Conservation (phyloP, 2,329 filamentous ascomycete genomes). For the Harringtonia aguacate region DNA sequence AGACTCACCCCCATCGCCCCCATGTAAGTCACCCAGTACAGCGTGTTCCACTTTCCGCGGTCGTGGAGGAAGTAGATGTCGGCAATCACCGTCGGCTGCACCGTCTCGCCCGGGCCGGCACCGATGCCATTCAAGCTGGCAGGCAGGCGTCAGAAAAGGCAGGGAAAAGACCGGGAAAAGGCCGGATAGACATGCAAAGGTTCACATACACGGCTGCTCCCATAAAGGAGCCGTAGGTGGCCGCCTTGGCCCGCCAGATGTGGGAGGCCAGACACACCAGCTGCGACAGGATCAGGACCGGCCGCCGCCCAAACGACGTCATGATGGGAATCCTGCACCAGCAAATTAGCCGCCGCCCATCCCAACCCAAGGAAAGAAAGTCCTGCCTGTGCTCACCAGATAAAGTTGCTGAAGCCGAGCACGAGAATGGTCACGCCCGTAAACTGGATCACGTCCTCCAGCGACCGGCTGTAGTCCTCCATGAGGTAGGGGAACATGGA, state of each 20-base stretch:
- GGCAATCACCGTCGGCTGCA: slow-evolving; percentile 51
- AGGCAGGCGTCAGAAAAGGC: not conserved
- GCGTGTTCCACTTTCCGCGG: slow-evolving; percentile 40
- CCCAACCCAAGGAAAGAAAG: not conserved
- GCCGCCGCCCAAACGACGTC: slow-evolving; percentile 34
- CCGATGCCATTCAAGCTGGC: slow-evolving; percentile 45
- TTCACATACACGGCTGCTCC: slow-evolving; percentile 36
- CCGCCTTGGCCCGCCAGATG: slow-evolving; percentile 44
- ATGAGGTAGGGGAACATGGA: slow-evolving; percentile 51
- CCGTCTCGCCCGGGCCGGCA: slow-evolving; percentile 51
- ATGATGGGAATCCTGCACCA: slow-evolving; percentile 29
- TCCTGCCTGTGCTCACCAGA: too few species aligned
- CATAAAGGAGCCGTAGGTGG: slow-evolving; percentile 51
- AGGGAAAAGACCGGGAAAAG: too few species aligned
- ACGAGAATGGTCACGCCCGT: slow-evolving; percentile 35
- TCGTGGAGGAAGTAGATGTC: slow-evolving; percentile 57
- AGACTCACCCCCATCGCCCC: slow-evolving; percentile 7
- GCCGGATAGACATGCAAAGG: too few species aligned
- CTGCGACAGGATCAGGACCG: slow-evolving; percentile 32
- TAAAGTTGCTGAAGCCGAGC: slow-evolving; percentile 39
- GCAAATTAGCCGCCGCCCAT: not conserved
- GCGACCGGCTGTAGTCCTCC: slow-evolving; percentile 38
- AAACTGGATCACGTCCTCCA: slow-evolving; percentile 40
- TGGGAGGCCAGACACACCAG: slow-evolving; percentile 31
- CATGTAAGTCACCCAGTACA: slow-evolving; percentile 52